Evolutionary conservation across 352 stramenopile species (phyloP).

Genomic region (Phytopythium delawarense): DNA sequence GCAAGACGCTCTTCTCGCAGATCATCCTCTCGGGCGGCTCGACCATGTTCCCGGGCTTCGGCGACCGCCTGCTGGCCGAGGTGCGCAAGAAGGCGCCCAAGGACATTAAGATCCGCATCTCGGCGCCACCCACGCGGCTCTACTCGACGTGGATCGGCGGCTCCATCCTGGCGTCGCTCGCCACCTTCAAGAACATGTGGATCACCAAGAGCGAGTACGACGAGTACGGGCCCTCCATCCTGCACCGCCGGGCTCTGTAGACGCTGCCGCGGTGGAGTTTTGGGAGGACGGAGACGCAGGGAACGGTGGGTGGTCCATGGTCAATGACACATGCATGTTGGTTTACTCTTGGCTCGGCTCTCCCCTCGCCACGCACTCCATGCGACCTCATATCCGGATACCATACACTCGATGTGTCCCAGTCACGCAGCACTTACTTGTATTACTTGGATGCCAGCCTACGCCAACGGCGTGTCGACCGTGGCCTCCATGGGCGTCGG

Average conservation of each 20-base stretch:
- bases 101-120: constrained; percentile 95
- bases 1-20: constrained; percentile 91
- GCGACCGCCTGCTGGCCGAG: constrained; percentile 93
- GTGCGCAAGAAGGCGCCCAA: constrained; percentile 88
- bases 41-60: constrained; percentile 95
- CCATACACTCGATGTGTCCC: neutral
- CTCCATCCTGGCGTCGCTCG: constrained; percentile 96
- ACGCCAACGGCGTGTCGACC: constrained; percentile 1
- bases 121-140: constrained; percentile 92
- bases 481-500: constrained; percentile 5
- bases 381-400: neutral
- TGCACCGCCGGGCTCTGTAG: constrained; percentile 95
- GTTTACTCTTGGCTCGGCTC: neutral
- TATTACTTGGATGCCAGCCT: neutral
- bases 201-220: constrained; percentile 98
- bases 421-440: neutral
- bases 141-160: constrained; percentile 97
- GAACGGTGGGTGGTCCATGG: neutral
- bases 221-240: constrained; percentile 95
- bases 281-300: neutral
- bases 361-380: neutral
- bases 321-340: constrained; percentile 1
- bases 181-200: constrained; percentile 99
- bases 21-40: constrained; percentile 93
- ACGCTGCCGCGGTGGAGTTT: neutral